phyloP scores from a whole-genome alignment of 306 rosid species.

The Vicia sativa region DNA sequence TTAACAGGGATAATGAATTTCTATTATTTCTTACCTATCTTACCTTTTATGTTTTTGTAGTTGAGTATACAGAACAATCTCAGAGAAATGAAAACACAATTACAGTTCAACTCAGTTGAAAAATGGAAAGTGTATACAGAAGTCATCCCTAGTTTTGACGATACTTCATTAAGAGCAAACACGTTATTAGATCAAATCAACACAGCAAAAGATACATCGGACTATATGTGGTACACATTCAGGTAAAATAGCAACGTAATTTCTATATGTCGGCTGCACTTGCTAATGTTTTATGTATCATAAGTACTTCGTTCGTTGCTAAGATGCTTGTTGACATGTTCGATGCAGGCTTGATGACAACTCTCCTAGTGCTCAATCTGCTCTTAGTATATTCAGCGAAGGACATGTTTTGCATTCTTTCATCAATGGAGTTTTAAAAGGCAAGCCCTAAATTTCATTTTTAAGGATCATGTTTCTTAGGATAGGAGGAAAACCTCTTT shows the following conservation, averaged over 20 bases:
- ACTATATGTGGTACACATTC: constrained; percentile 54
- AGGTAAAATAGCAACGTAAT: constrained; percentile 43
- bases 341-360: constrained; percentile 32
- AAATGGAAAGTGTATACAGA: constrained; percentile 51
- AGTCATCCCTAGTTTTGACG: constrained; percentile 45
- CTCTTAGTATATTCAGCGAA: constrained; percentile 52
- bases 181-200: constrained; percentile 50
- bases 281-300: constrained; percentile 2
- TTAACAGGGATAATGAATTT: too few species aligned
- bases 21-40: constrained; percentile 5
- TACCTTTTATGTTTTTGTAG: constrained; percentile 38
- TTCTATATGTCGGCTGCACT: constrained; percentile 1
- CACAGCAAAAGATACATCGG: constrained; percentile 48
- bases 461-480: constrained; percentile 2
- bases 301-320: constrained; percentile 10
- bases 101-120: constrained; percentile 38
- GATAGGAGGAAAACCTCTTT: constrained; percentile 18
- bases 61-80: constrained; percentile 26
- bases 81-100: constrained; percentile 40
- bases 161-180: constrained; percentile 43
- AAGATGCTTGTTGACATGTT: constrained; percentile 29
- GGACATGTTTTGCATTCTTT: constrained; percentile 77
- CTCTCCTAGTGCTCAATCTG: constrained; percentile 37
- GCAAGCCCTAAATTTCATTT: constrained; percentile 42
- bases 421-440: constrained; percentile 64